A percentile compares a stretch with the other conserved stretches of the same genome.
These are phyloP conservation scores for Candida krabiensis DNA, from an alignment of 805 yeast genomes.

Conservation along the genomic window DNA sequence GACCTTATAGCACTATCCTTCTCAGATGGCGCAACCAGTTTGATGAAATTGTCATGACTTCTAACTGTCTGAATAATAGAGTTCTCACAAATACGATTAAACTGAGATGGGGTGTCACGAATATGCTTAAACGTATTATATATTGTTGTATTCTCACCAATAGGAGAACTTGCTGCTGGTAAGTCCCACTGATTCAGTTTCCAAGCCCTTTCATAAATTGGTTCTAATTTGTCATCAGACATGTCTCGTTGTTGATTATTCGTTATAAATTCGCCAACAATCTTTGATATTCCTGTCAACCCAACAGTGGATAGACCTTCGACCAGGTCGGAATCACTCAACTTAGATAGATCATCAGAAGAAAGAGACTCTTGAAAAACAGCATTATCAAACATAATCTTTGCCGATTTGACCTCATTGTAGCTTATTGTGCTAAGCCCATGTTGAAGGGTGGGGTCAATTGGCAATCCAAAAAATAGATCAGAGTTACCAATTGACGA, in stretches of 20 bases:
- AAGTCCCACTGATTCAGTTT: slow-evolving; percentile 76
- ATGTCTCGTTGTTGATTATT: slow-evolving; percentile 1
- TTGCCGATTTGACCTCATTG: slow-evolving; percentile 23
- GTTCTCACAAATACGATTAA: slow-evolving; percentile 19
- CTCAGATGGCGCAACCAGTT: slow-evolving; percentile 2
- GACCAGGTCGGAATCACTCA: slow-evolving; percentile 23
- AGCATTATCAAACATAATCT: slow-evolving; percentile 57
- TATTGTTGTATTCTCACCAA: slow-evolving; percentile 44
- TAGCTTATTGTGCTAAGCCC: slow-evolving; percentile 46
- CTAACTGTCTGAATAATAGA: slow-evolving; percentile 23
- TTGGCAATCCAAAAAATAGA: slow-evolving; percentile 63
- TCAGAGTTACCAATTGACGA: slow-evolving; percentile 60
- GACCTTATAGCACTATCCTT: slow-evolving; percentile 17
- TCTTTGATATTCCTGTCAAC: slow-evolving; percentile 52
- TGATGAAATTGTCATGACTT: slow-evolving; percentile 6
- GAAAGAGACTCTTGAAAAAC: slow-evolving; percentile 45
- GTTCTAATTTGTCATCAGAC: slow-evolving; percentile 12
- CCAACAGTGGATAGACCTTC: slow-evolving; percentile 51
- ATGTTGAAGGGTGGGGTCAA: slow-evolving; percentile 50
- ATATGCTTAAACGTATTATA: slow-evolving; percentile 53
- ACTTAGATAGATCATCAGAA: not conserved
- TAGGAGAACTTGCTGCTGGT: slow-evolving; percentile 43
- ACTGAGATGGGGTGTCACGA: slow-evolving; percentile 34
- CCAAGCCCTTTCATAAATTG: slow-evolving; percentile 67
- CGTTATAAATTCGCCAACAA: slow-evolving; percentile 27